These are phyloP conservation scores for Naematelia aurantialba DNA, from an alignment of 768 basidiomycete genomes.

Conservation along the genomic window DNA sequence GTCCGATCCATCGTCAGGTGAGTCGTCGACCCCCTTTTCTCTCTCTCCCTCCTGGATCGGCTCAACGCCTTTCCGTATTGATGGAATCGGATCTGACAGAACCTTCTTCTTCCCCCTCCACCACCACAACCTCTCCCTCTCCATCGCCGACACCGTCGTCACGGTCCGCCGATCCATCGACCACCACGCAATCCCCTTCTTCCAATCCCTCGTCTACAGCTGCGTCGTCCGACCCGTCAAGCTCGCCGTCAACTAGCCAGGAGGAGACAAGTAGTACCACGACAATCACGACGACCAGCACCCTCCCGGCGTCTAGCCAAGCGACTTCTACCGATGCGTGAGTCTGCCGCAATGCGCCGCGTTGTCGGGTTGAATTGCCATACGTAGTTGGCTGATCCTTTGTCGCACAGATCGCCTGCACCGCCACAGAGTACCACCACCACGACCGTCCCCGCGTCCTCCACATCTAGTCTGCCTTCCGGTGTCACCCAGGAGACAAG, in stretches of 20 bases:
- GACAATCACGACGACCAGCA: background rate
- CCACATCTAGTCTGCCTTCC: background rate
- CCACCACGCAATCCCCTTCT: background rate
- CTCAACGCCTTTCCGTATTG: constrained; percentile 9
- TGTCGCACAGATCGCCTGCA: background rate
- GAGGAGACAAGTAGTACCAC: background rate
- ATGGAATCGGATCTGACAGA: constrained; percentile 1
- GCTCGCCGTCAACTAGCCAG: constrained; percentile 1
- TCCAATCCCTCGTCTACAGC: constrained; percentile 1
- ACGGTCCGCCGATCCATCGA: background rate
- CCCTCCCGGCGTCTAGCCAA: constrained; percentile 1
- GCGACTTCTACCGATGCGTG: background rate
- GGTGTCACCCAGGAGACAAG: background rate
- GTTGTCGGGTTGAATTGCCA: background rate
- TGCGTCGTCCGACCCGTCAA: background rate
- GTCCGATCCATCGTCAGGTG: constrained; percentile 5
- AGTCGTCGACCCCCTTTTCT: background rate
- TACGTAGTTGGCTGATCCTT: background rate
- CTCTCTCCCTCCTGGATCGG: constrained; percentile 7
- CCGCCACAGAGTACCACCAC: constrained; percentile 1
- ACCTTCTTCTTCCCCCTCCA: constrained; percentile 9
- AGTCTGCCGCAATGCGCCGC: background rate
- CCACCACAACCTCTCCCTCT: constrained; percentile 4
- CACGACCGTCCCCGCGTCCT: constrained; percentile 2
- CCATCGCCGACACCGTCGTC: constrained; percentile 11